Evolutionary conservation across 2,329 filamentous ascomycete genomes (phyloP), one percentile per base, ranked within the genome.

Genomic region (Apiospora phragmitis): DNA sequence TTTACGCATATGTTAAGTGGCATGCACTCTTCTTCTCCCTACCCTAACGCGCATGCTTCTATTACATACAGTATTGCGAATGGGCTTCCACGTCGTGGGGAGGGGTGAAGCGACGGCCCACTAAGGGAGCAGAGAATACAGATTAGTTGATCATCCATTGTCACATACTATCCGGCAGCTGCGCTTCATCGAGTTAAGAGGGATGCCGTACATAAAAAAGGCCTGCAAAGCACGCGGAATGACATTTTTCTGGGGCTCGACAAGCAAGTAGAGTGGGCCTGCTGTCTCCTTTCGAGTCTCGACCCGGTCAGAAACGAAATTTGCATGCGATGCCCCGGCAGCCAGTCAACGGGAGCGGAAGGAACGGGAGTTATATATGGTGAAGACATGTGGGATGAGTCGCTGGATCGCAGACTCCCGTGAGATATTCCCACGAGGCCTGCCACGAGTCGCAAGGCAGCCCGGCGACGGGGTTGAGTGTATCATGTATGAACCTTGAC

Each of bases 221-320:
- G 55, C 55, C 55, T 62, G 32, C 55, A n/a, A 9, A 29, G 32
- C 32, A 62, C 32, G 32, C 55, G 29, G 55, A 38, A 62, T 62
- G 32, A 9, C 51, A 35, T 62, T 62, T 62, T 62, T 62, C 29
- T 38, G 55, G 55, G 55, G 18, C 55, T 62, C 32, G 18, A 9
- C 51, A 32, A 35, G 51, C 55, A 21, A 62, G 55, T 62, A 32
- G 55, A 62, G 55, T 62, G 55, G 55, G 32, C 55, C 55, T 62
- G 32, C 32, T 62, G 55, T 62, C 32, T 62, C 55, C 55, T 62
- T 62, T 35, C 32, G 21, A 62, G 32, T 62, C 38, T 35, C 32
- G 21, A 62, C 55, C 55, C 9, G 55, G 55, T 38, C 55, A 62
- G 55, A 38, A 38, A 38, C n/a, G 55, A 62, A 38, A 62, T 62